Base-by-base conservation (phyloP, 169 alveolate genomes). In the Eimeria brunetti region DNA sequence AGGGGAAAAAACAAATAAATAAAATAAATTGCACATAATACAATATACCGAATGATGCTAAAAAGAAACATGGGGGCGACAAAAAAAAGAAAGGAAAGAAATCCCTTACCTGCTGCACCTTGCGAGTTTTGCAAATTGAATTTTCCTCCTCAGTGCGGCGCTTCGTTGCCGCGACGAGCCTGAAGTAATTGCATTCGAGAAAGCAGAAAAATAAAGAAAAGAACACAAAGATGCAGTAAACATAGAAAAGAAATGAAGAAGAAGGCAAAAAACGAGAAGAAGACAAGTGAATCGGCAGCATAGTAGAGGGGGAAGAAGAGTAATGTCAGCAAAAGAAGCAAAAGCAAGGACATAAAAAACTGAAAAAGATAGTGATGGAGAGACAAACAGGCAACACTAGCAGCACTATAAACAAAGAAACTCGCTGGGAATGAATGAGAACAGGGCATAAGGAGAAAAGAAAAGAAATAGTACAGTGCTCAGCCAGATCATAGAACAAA, bases 81-180 rank as follows among this genome's bases (percentile, higher is more conserved):
- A n/a, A 9, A 20, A 62, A 62, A 22, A 20, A 62, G 30, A 62
- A 12, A 24, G 30, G 24, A 20, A 20, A 62, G 36, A 3, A 0
- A 36, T 38, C 14, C 8, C 62, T 14, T 38, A 75, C 85, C 89
- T 81, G 89, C 75, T 81, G 73, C 89, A 81, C 18, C 41, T 81
- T 81, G 16, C 89, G 67, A 7, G 89, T 49, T 73, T 81, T 81
- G 89, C 89, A 81, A 53, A 81, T 81, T n/a, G 51, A 8, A 38
- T 81, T 56, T 36, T 49, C 67, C 71, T 81, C 89, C 53, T 81
- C 89, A 30, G 89, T 58, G 75, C 73, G 67, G 46, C 89, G 67
- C 24, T 81, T 81, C 33, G 71, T 56, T 56, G 75, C 89, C n/a
- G 89, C 67, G 41, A 38, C 46, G 27, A 81, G 89, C 38, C 89